These are phyloP conservation scores for Lyophyllum semitale DNA, from an alignment of 768 basidiomycete species.

Conservation along the genomic window DNA sequence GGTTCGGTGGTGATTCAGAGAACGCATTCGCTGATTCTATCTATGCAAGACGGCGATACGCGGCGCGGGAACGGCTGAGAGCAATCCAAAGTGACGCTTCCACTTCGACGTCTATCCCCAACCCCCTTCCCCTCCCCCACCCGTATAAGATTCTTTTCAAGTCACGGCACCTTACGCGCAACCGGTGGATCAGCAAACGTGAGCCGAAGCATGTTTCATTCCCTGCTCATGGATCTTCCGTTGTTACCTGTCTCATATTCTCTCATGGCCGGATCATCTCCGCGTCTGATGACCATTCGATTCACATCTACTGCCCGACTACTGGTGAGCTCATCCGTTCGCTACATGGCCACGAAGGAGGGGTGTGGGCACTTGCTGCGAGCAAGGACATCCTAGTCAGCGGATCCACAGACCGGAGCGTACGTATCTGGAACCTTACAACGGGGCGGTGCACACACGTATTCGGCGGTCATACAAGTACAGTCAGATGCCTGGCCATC, in stretches of 20 bases:
- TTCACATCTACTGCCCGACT: conserved; percentile 90
- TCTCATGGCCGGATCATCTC: conserved; percentile 94
- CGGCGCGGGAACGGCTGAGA: conserved; percentile 26
- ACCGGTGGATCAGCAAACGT: conserved; percentile 76
- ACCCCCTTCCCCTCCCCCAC: conserved; percentile 69
- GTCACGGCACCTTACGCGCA: conserved; percentile 78
- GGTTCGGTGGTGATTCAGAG: conserved; percentile 88
- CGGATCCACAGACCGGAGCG: conserved; percentile 91
- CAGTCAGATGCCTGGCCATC: conserved; percentile 93
- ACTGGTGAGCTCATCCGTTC: conserved; percentile 75
- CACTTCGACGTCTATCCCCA: conserved; percentile 28
- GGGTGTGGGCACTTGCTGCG: conserved; percentile 95
- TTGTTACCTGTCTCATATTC: conserved; percentile 95
- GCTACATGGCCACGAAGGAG: conserved; percentile 90
- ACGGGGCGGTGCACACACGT: conserved; percentile 86
- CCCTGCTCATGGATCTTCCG: conserved; percentile 84
- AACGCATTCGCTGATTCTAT: conserved; percentile 77
- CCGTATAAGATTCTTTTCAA: conserved; percentile 95
- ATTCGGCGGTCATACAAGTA: conserved; percentile 95
- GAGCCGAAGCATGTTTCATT: conserved; percentile 80
- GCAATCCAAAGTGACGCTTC: background rate
- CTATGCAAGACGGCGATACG: conserved; percentile 57
- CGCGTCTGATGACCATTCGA: conserved; percentile 95
- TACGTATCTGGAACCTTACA: conserved; percentile 86
- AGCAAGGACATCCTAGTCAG: conserved; percentile 88